These are phyloP conservation scores for Solanum virginianum DNA, from an alignment of 257 asterid species.

Conservation along the genomic window DNA sequence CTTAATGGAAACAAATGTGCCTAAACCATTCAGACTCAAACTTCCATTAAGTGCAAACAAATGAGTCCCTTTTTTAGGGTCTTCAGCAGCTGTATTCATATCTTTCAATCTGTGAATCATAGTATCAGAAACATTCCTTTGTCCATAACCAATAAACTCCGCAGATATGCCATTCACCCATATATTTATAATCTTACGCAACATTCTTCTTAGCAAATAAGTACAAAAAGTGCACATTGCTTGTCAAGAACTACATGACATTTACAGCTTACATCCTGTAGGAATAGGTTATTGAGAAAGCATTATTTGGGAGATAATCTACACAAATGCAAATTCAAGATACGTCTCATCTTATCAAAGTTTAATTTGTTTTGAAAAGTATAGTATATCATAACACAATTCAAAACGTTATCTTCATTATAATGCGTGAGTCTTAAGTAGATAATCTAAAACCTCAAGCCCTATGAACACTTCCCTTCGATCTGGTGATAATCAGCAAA, in stretches of 20 bases:
- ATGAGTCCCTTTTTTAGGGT: neutral
- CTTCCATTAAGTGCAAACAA: too few species aligned
- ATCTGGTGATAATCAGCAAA: neutral
- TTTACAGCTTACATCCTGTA: neutral
- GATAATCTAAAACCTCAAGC: neutral
- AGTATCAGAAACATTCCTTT: neutral
- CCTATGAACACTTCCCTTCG: neutral
- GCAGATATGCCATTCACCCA: neutral
- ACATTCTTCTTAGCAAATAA: neutral
- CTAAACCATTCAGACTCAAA: too few species aligned
- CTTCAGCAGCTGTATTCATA: neutral
- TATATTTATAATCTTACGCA: neutral
- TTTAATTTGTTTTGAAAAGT: neutral
- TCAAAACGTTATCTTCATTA: neutral
- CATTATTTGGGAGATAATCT: neutral
- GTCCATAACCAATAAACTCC: neutral
- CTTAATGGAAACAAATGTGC: too few species aligned
- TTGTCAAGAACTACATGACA: neutral
- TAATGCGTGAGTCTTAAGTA: neutral
- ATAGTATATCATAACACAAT: neutral
- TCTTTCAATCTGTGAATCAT: neutral
- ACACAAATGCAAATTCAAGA: neutral
- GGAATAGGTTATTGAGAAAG: neutral
- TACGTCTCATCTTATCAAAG: neutral
- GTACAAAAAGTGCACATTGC: neutral